Evolutionary conservation across 2,329 filamentous ascomycete genomes (phyloP).

Genomic region (Botrytis fragariae): DNA sequence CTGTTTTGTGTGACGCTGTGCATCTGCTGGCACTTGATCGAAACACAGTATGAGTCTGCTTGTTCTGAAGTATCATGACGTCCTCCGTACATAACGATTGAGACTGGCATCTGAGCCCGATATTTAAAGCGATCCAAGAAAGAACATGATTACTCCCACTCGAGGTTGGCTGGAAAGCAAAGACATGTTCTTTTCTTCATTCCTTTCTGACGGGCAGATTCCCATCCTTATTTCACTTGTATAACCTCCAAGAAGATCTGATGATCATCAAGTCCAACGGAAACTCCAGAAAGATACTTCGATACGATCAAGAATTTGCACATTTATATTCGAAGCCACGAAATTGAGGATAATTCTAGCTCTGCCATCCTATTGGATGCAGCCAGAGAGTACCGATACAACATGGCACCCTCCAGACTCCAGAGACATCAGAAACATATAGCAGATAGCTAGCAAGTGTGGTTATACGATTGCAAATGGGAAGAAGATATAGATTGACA

Average conservation of each 20-base stretch:
- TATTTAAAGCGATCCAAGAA: background rate
- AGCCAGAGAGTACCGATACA: background rate
- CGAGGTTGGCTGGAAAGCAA: background rate
- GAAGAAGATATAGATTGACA: background rate
- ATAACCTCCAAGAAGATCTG: background rate
- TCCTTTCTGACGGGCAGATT: background rate
- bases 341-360: background rate
- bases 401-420: background rate
- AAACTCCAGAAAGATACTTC: background rate
- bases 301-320: background rate
- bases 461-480: no score
- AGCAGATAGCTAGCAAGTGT: background rate
- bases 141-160: background rate
- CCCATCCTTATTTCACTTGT: background rate
- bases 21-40: background rate
- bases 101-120: background rate
- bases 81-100: background rate
- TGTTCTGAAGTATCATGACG: background rate
- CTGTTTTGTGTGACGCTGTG: background rate
- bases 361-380: background rate
- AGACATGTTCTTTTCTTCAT: background rate
- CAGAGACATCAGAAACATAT: no score
- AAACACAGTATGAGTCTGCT: background rate
- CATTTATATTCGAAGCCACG: background rate
- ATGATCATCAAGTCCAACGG: background rate